Percentiles rank a stretch among this genome's conserved stretches.
These are phyloP conservation scores for Telfairia occidentalis DNA, from an alignment of 331 rosid genomes.

Conservation along the genomic window DNA sequence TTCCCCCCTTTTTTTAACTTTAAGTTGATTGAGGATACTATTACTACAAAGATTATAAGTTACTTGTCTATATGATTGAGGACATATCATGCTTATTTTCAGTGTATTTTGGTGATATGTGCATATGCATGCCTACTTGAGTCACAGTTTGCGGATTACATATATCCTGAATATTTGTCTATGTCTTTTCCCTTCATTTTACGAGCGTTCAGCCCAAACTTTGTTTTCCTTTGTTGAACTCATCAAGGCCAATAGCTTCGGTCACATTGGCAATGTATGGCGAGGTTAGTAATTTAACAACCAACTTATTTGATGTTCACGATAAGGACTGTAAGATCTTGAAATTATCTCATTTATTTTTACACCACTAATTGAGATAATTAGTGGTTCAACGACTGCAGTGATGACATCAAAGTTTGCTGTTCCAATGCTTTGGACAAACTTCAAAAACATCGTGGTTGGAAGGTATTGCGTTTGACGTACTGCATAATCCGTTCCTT, in stretches of 20 bases:
- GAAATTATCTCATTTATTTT: constrained; percentile 11
- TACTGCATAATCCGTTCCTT: not conserved
- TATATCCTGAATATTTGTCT: not conserved
- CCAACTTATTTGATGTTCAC: not conserved
- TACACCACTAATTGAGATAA: constrained; percentile 41
- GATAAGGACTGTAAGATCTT: constrained; percentile 9
- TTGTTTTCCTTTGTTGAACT: constrained; percentile 50
- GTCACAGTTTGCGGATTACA: not conserved
- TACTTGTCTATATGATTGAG: not conserved
- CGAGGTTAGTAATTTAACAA: constrained; percentile 35
- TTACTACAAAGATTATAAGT: not conserved
- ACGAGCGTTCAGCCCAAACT: constrained; percentile 37
- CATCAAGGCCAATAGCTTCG: constrained; percentile 36
- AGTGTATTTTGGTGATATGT: not conserved
- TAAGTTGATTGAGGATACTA: not conserved
- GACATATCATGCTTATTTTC: not conserved
- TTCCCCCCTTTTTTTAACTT: not conserved
- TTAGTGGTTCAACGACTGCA: constrained; percentile 95
- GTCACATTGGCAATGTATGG: constrained; percentile 76
- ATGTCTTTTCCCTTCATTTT: constrained; percentile 4
- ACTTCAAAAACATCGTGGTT: constrained; percentile 51
- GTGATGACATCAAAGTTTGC: constrained; percentile 59
- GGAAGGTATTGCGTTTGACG: constrained; percentile 50
- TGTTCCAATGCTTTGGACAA: constrained; percentile 52
- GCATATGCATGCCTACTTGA: not conserved